Evolutionary conservation across 306 rosid species (phyloP).

Genomic region (Acacia crassicarpa): DNA sequence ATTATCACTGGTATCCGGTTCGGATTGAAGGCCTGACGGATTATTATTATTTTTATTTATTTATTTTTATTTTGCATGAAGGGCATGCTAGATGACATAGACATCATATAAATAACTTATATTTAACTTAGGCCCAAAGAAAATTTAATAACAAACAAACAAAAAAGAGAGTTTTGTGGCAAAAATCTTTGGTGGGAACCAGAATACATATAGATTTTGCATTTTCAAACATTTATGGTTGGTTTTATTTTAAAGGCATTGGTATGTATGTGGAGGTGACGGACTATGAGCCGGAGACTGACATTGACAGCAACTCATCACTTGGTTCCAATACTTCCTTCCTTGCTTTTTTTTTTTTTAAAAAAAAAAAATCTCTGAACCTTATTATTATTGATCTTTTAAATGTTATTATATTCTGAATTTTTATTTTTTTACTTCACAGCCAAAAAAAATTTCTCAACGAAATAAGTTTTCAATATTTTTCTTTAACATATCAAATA

Average conservation of each 20-base stretch:
- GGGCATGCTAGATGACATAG: too few relatives aligned
- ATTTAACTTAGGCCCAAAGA: too few relatives aligned
- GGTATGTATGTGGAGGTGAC: not conserved
- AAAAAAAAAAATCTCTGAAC: too few relatives aligned
- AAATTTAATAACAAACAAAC: too few relatives aligned
- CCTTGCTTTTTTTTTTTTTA: not conserved
- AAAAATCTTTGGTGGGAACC: not conserved
- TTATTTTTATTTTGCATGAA: too few relatives aligned
- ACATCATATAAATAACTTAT: too few relatives aligned
- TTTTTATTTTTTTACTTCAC: not conserved
- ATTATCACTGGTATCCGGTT: too few relatives aligned
- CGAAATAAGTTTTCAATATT: not conserved
- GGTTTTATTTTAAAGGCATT: not conserved
- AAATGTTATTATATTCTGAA: not conserved
- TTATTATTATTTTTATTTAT: too few relatives aligned
- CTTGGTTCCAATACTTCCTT: not conserved
- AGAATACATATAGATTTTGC: not conserved
- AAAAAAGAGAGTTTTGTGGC: not conserved
- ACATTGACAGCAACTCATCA: not conserved
- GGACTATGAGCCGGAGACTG: not conserved
- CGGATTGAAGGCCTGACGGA: too few relatives aligned
- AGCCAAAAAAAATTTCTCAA: not conserved
- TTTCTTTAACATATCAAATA: not conserved
- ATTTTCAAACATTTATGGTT: not conserved
- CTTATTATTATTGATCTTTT: not conserved